phyloP scores from a whole-genome alignment of 306 rosid species.

The Trifolium subterraneum region DNA sequence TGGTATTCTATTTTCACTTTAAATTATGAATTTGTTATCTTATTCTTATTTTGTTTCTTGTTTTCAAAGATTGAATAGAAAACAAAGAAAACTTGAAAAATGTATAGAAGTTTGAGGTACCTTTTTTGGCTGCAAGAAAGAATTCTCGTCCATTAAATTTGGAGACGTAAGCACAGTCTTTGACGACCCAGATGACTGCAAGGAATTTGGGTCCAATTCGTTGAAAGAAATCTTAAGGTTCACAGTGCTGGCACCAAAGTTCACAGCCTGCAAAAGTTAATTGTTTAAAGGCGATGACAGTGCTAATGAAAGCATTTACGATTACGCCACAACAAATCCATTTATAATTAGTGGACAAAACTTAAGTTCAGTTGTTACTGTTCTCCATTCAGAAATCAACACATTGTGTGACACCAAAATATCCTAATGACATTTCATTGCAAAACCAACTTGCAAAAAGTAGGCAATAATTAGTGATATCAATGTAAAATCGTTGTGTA shows the following conservation, averaged over 20 bases:
- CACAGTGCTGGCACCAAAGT: slow-evolving; percentile 65
- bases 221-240: slow-evolving; percentile 55
- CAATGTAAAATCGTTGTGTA: slow-evolving; percentile 4
- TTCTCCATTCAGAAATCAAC: background rate
- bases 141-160: slow-evolving; percentile 83
- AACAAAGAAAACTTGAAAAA: no score
- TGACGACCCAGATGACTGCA: slow-evolving; percentile 54
- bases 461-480: slow-evolving; percentile 16
- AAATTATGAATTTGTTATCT: no score
- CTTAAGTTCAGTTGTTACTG: background rate
- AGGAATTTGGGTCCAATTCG: slow-evolving; percentile 58
- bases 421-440: background rate
- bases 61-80: no score
- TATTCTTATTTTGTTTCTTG: no score
- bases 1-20: no score
- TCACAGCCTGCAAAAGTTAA: slow-evolving; percentile 71
- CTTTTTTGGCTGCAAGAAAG: slow-evolving; percentile 77
- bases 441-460: slow-evolving; percentile 17
- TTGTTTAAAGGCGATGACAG: slow-evolving; percentile 25
- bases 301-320: slow-evolving; percentile 17
- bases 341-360: slow-evolving; percentile 1
- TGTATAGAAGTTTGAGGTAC: slow-evolving; percentile 46
- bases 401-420: no score
- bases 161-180: slow-evolving; percentile 71
- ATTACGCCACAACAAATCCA: background rate